Conservation (phyloP, 352 stramenopile species). For the Pythium brachiatum region DNA sequence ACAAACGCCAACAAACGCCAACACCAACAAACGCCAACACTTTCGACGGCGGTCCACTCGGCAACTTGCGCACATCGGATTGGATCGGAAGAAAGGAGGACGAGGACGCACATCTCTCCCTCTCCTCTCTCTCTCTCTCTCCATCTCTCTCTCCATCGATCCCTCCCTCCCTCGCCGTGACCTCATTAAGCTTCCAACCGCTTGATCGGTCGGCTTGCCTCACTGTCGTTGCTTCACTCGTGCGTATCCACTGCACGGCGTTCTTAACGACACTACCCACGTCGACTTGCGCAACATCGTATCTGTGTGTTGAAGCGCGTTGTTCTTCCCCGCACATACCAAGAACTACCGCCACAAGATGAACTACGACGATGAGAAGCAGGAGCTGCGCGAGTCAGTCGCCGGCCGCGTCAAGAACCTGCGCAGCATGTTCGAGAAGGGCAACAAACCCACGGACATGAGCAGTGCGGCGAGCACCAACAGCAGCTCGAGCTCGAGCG, state of each 20-base stretch:
- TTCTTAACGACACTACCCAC: not conserved
- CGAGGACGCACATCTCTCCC: not conserved
- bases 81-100: slow-evolving; percentile 2
- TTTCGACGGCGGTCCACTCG: not conserved
- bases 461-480: slow-evolving; percentile 16
- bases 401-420: slow-evolving; percentile 56
- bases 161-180: not conserved
- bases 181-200: slow-evolving; percentile 2
- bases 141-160: not conserved
- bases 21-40: not conserved
- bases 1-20: not conserved
- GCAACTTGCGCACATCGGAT: not conserved
- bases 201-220: not conserved
- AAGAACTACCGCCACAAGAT: slow-evolving; percentile 13
- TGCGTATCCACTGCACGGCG: not conserved
- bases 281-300: not conserved
- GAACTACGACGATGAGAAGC: slow-evolving; percentile 37
- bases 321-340: not conserved
- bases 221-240: not conserved
- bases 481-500: slow-evolving; percentile 14
- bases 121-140: not conserved
- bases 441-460: slow-evolving; percentile 7
- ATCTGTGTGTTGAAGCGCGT: not conserved
- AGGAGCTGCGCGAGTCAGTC: slow-evolving; percentile 41
- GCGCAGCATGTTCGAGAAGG: slow-evolving; percentile 57